Conservation (phyloP, 108 stramenopile species). For the Cyclotella cryptica region DNA sequence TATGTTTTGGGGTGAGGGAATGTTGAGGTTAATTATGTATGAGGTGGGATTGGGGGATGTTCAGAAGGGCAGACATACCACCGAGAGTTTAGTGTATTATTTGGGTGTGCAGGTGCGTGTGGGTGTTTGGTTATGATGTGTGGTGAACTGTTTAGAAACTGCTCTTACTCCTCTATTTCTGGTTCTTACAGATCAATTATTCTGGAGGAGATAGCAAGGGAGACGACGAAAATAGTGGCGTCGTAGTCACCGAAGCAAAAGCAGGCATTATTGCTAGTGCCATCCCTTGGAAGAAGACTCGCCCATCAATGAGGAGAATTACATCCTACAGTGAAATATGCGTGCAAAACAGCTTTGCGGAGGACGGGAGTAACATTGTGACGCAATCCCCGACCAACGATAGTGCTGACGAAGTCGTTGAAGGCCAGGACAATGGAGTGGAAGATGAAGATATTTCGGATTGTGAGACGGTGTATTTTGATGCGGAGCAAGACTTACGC, state of each 20-base stretch:
- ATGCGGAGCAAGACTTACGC: slow-evolving; percentile 5
- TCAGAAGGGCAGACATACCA: not conserved
- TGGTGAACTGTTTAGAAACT: not conserved
- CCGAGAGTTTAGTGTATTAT: not conserved
- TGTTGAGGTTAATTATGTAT: slow-evolving; percentile 10
- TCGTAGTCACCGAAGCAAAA: not conserved
- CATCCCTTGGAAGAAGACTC: slow-evolving; percentile 8
- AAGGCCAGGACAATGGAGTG: slow-evolving; percentile 14
- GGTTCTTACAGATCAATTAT: slow-evolving; percentile 1
- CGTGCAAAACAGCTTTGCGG: not conserved
- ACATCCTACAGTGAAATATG: slow-evolving; percentile 5
- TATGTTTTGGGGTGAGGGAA: slow-evolving; percentile 74
- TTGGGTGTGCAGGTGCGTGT: not conserved
- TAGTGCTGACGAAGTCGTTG: slow-evolving; percentile 43
- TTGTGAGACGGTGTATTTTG: slow-evolving; percentile 17
- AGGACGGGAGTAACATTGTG: slow-evolving; percentile 9
- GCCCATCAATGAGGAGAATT: slow-evolving; percentile 4
- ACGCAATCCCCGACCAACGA: slow-evolving; percentile 48
- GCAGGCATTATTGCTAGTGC: not conserved
- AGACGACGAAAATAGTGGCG: not conserved
- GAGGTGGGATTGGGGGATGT: not conserved
- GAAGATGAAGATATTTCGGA: slow-evolving; percentile 20
- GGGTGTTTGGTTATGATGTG: not conserved
- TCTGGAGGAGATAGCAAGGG: not conserved
- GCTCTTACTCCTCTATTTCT: not conserved